These are phyloP conservation scores for Helminthosporium solani DNA, from an alignment of 2,329 filamentous ascomycete genomes.

Conservation along the genomic window DNA sequence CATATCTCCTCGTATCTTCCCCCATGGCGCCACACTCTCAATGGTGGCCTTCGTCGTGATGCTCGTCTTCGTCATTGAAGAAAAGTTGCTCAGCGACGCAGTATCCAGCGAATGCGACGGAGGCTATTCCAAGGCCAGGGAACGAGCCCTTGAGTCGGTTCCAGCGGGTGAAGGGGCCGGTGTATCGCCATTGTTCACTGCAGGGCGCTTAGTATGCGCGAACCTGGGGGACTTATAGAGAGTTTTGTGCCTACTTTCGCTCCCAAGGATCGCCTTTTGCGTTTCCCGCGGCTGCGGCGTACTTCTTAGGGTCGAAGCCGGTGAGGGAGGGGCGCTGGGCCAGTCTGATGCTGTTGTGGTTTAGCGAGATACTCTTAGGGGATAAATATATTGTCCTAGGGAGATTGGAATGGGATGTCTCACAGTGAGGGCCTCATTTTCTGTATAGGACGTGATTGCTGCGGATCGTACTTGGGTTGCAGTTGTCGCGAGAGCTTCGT, in stretches of 20 bases:
- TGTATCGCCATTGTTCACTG: constrained; percentile 95
- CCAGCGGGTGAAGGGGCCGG: constrained; percentile 79
- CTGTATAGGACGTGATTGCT: constrained; percentile 17
- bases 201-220: constrained; percentile 17
- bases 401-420: constrained; percentile 6
- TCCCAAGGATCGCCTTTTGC: constrained; percentile 63
- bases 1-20: constrained; percentile 10
- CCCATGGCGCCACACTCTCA: constrained; percentile 8
- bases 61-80: constrained; percentile 61
- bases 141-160: constrained; percentile 87
- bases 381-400: constrained; percentile 3
- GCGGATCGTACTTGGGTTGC: constrained; percentile 20
- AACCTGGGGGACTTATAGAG: constrained; percentile 1
- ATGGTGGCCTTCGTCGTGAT: constrained; percentile 32
- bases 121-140: constrained; percentile 88
- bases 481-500: constrained; percentile 17
- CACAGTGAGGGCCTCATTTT: constrained; percentile 30
- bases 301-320: constrained; percentile 84
- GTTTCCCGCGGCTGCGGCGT: constrained; percentile 68
- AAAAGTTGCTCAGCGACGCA: constrained; percentile 89
- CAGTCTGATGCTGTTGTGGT: constrained; percentile 47
- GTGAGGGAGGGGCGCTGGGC: constrained; percentile 71
- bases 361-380: constrained; percentile 14
- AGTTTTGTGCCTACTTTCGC: constrained; percentile 53
- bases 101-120: constrained; percentile 87